Evolutionary conservation across 78 protist species (phyloP).

Genomic region (Tieghemostelium lacteum): DNA sequence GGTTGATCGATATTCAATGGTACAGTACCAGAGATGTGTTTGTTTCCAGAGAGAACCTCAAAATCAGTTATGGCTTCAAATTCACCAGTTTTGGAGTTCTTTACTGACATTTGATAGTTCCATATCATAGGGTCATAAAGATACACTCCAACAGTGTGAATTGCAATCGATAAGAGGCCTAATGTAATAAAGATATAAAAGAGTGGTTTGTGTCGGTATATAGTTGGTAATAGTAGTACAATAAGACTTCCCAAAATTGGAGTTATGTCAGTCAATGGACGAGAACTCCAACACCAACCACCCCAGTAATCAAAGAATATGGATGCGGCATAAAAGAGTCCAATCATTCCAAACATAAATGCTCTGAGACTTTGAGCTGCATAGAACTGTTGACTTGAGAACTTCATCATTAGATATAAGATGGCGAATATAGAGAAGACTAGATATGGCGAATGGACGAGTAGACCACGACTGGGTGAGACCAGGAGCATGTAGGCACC

Average conservation of each 20-base stretch:
- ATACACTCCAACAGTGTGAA: conserved; percentile 13
- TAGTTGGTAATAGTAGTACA: background rate
- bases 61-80: background rate
- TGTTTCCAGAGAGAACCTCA: background rate
- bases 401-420: no score
- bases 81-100: background rate
- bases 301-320: conserved; percentile 42
- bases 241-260: background rate
- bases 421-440: background rate
- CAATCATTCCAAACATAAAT: background rate
- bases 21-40: background rate
- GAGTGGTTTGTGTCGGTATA: background rate
- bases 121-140: conserved; percentile 36
- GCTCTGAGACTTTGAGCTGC: background rate
- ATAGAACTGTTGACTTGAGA: background rate
- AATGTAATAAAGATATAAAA: background rate
- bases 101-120: conserved; percentile 10
- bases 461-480: conserved; percentile 15
- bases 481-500: conserved; percentile 18
- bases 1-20: background rate
- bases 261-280: conserved; percentile 23
- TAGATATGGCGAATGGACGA: conserved; percentile 19
- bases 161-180: background rate
- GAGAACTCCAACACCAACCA: conserved; percentile 47
- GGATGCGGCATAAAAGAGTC: conserved; percentile 5